A percentile compares a stretch with the other conserved stretches of the same genome.
phyloP scores from a whole-genome alignment of 2,329 filamentous ascomycete genomes.

The Pestalotiopsis sp. region DNA sequence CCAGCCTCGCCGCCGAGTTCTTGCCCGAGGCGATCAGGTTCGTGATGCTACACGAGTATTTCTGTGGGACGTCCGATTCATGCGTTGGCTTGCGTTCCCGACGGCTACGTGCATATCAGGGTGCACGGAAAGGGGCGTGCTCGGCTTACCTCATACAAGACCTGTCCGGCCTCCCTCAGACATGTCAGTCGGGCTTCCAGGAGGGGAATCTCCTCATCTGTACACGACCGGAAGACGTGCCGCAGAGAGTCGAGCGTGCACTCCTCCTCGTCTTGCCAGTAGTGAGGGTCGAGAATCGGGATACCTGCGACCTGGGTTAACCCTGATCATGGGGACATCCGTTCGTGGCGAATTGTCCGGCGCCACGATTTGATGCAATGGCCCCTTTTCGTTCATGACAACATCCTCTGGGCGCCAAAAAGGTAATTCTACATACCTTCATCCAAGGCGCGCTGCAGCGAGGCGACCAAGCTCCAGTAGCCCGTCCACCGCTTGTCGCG shows the following conservation, averaged over 20 bases:
- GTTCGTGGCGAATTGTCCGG: neutral
- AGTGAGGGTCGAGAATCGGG: slow-evolving; percentile 85
- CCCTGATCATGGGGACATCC: neutral
- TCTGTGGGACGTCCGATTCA: slow-evolving; percentile 46
- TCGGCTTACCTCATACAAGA: slow-evolving; percentile 72
- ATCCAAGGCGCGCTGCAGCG: slow-evolving; percentile 83
- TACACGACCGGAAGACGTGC: slow-evolving; percentile 84
- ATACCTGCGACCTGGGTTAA: slow-evolving; percentile 57
- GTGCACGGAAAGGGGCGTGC: slow-evolving; percentile 14
- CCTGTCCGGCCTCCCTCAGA: slow-evolving; percentile 78
- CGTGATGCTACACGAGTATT: slow-evolving; percentile 74
- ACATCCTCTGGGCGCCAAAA: neutral
- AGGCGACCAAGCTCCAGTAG: slow-evolving; percentile 92
- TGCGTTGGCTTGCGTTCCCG: slow-evolving; percentile 21
- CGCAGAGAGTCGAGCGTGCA: slow-evolving; percentile 75
- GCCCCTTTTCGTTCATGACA: neutral
- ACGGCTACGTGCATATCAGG: neutral
- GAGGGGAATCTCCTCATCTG: slow-evolving; percentile 84
- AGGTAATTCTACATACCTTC: slow-evolving; percentile 61
- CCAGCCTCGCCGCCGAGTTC: slow-evolving; percentile 76
- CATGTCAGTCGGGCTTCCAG: slow-evolving; percentile 77
- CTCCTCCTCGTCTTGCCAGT: slow-evolving; percentile 78
- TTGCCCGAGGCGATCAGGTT: slow-evolving; percentile 76
- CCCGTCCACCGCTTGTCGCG: slow-evolving; percentile 83
- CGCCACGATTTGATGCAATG: neutral